A percentile compares a stretch with the other conserved stretches of the same genome.
Conservation (phyloP, 148 eudicot species). For the Suaeda aralocaspica region DNA sequence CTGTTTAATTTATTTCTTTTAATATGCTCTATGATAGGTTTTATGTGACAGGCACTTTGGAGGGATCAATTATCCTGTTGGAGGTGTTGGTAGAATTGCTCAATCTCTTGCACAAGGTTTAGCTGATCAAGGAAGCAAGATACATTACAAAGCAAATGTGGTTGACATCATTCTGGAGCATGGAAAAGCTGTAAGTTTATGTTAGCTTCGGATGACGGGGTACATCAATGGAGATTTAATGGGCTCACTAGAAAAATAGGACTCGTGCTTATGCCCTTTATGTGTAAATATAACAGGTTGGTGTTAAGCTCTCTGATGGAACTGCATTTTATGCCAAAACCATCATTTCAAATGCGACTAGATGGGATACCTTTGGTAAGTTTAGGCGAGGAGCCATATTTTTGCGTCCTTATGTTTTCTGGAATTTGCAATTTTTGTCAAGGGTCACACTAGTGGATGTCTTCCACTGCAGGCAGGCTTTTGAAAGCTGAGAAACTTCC, state of each 20-base stretch:
- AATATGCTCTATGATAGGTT: conserved; percentile 51
- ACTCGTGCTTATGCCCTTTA: conserved; percentile 14
- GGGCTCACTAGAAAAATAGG: not conserved
- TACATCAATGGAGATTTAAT: conserved; percentile 1
- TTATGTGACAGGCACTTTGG: conserved; percentile 98
- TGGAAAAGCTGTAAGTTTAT: conserved; percentile 81
- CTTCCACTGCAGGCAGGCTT: conserved; percentile 60
- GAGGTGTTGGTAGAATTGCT: conserved; percentile 97
- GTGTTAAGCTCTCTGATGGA: conserved; percentile 86
- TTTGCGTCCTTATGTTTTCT: not conserved
- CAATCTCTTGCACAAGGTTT: conserved; percentile 82
- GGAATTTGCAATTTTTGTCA: not conserved
- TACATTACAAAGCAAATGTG: conserved; percentile 91
- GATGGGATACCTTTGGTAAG: conserved; percentile 99
- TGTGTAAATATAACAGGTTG: conserved; percentile 46
- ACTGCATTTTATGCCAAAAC: conserved; percentile 74
- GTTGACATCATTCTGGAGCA: conserved; percentile 58
- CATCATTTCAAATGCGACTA: conserved; percentile 89
- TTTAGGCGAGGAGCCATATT: conserved; percentile 13
- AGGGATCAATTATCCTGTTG: conserved; percentile 96
- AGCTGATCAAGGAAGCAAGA: conserved; percentile 75
- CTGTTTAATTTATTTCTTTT: conserved; percentile 15
- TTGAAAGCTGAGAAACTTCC: conserved; percentile 70
- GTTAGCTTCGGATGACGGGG: not conserved
- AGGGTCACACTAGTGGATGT: conserved; percentile 11